Evolutionary conservation across 257 asterid genomes (phyloP).

Genomic region (Nicotiana obtusifolia): DNA sequence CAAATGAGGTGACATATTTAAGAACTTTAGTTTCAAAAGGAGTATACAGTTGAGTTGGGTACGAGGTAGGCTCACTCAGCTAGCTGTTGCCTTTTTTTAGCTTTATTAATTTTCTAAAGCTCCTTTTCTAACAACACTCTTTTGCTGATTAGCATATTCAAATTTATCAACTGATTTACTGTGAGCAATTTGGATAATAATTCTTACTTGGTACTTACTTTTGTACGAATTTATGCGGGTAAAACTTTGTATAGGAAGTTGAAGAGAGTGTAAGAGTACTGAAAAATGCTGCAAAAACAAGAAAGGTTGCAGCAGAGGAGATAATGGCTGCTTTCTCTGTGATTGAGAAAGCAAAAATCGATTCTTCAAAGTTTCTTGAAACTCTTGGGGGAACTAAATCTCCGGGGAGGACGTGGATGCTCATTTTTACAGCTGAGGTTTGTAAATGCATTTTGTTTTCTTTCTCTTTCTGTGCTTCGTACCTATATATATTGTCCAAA

Average conservation of each 20-base stretch:
- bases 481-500: not conserved
- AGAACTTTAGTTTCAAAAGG: no score
- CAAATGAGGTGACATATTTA: no score
- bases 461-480: not conserved
- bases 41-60: no score
- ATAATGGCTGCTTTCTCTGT: slow-evolving; percentile 63
- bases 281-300: slow-evolving; percentile 80
- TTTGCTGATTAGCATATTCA: not conserved
- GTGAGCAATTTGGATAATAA: not conserved
- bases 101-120: not conserved
- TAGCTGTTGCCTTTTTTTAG: not conserved
- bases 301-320: slow-evolving; percentile 54
- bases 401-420: slow-evolving; percentile 99
- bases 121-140: not conserved
- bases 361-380: slow-evolving; percentile 60
- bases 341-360: slow-evolving; percentile 77
- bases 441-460: not conserved
- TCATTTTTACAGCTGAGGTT: slow-evolving; percentile 85
- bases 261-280: slow-evolving; percentile 63
- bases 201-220: not conserved
- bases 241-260: slow-evolving; percentile 48
- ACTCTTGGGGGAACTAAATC: slow-evolving; percentile 86
- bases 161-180: not conserved
- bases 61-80: no score
- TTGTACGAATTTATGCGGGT: not conserved